Evolutionary conservation across 352 stramenopile species (phyloP), one percentile per base, ranked within the genome.

Genomic region (Phytophthora hibernalis): DNA sequence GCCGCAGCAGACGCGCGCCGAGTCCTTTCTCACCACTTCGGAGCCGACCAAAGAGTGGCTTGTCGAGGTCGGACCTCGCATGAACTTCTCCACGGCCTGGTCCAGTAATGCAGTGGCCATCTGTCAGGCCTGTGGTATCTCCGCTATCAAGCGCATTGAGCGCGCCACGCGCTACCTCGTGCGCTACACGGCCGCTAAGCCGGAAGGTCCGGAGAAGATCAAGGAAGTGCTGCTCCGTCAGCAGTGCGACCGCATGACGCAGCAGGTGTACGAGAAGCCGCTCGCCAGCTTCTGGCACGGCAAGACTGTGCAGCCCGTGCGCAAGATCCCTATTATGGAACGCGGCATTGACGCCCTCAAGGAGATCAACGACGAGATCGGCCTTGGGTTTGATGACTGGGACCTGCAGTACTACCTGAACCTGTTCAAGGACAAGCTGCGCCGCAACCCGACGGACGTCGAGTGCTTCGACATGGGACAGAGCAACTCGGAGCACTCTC

Each of bases 401-500:
- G 98, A 99, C 80, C 80, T 99, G 47, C 88, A 99, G 68, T 99
- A 99, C 85, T 99, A 99, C 81, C 91, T 98, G 3, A 86, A 96
- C 28, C 83, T 99, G 15, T 99, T 97, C 72, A 87, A 98, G 81
- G 89, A 99, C 68, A 98, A 99, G 82, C 84, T 99, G 40, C 78
- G 88, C 37, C 90, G 98, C 35, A 91, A 99, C 79, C 98, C 98
- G 48, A 99, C 97, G 6, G 97, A 99, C 78, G 98, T 99, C 48
- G 98, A 99, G 85, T 99, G 97, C 72, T 99, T 99, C 74, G 98
- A 99, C 79, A 98, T 99, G 91, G 96, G 96, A 15, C 96, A 99
- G 79, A 96, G 81, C 58, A 99, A 99, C 87, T 99, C 96, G 52
- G 98, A 99, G 79, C 98, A 99, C 85, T 99, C 96, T 47, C 94